Evolutionary conservation across 129 eudicot species (phyloP), one percentile per base, ranked within the genome.

Genomic region (Flaveria brownii): DNA sequence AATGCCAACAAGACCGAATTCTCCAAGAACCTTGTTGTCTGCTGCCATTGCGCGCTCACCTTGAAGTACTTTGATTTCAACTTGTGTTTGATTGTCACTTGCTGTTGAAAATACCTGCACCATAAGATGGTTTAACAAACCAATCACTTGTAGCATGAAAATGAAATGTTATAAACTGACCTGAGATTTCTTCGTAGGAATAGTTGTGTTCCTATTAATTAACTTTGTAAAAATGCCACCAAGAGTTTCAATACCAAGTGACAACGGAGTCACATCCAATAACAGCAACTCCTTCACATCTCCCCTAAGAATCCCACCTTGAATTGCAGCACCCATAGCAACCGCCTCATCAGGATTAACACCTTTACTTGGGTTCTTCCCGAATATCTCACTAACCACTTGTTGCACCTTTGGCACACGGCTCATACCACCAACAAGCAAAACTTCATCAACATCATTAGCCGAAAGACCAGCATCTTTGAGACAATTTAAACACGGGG

Each of bases 1-100:
- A 52, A 49, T 49, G 54, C n/a, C 54, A 49, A 52, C 67, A 15
- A 87, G 88, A 13, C 74, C 84, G 69, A 84, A 87, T 64, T 85
- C 77, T 42, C 66, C 77, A 20, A 73, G 77, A 39, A 13, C 5
- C 20, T 73, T 73, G 68, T 73, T 73, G 77, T 54, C 66, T 13
- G 66, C 68, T 12, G 68, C 77, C 77, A 73, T 55, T 22, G 68
- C 9, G 30, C 68, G 77, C 25, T 73, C 77, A n/a, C 77, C 68
- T 73, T 55, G 66, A 56, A 73, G 77, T 81, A 71, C 75, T 51
- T 71, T 71, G 45, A 71, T 71, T 50, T 20, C 75, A 13, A 71
- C 75, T 28, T 71, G 75, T n/a, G 75, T 71, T 4, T 71, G 75
- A 45, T 71, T 71, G 47, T 71, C 75, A 9, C 62, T 57, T 9